phyloP scores from a whole-genome alignment of 345 rosid species.

The Streptanthus diversifolius region DNA sequence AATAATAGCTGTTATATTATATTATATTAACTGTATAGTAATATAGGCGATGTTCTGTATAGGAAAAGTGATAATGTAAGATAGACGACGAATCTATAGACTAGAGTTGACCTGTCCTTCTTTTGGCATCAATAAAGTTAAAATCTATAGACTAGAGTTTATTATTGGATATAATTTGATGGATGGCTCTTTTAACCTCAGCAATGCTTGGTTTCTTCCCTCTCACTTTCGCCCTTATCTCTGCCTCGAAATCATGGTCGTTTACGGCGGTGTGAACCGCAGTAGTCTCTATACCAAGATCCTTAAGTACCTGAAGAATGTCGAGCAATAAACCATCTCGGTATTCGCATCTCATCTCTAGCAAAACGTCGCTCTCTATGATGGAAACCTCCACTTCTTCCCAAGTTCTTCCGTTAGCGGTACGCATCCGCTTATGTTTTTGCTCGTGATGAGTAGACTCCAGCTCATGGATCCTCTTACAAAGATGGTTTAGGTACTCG shows the following conservation, averaged over 20 bases:
- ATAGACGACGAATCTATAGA: neutral
- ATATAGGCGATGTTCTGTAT: neutral
- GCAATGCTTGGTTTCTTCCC: conserved; percentile 76
- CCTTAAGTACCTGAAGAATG: conserved; percentile 70
- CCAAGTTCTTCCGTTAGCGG: conserved; percentile 37
- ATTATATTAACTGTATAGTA: no score
- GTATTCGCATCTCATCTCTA: conserved; percentile 73
- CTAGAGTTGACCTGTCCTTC: neutral
- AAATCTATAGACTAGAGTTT: conserved; percentile 14
- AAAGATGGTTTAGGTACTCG: conserved; percentile 84
- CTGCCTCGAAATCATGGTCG: conserved; percentile 55
- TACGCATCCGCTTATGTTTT: conserved; percentile 38
- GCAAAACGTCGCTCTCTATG: conserved; percentile 74
- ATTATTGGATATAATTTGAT: conserved; percentile 44
- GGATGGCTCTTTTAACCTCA: conserved; percentile 82
- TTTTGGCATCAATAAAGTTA: conserved; percentile 14
- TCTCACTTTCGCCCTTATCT: conserved; percentile 84
- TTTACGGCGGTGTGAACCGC: conserved; percentile 60
- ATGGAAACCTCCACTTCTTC: conserved; percentile 80
- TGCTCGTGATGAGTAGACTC: conserved; percentile 36
- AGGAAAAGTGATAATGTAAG: neutral
- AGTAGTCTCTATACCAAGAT: conserved; percentile 64
- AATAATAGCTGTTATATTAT: no score
- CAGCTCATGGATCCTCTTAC: conserved; percentile 73
- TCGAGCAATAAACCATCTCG: conserved; percentile 79